These are phyloP conservation scores for Bretschneidera sinensis DNA, from an alignment of 345 rosid genomes.

Conservation along the genomic window DNA sequence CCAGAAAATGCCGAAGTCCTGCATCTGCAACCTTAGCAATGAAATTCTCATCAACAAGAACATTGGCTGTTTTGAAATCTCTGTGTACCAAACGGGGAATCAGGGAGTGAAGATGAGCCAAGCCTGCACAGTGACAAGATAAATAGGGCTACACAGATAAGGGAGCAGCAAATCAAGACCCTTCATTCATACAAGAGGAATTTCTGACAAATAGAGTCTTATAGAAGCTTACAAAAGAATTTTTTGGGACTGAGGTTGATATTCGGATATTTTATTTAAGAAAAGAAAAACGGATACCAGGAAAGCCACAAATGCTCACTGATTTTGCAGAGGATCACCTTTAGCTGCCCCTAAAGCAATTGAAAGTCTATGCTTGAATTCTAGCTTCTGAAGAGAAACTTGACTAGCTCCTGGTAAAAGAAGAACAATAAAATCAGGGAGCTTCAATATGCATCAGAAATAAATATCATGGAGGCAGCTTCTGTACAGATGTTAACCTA, in stretches of 20 bases:
- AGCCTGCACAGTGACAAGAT: constrained; percentile 45
- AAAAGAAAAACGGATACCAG: constrained; percentile 54
- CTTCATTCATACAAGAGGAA: constrained; percentile 6
- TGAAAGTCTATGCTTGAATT: constrained; percentile 86
- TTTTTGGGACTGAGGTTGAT: constrained; percentile 13
- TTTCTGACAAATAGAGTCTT: constrained; percentile 7
- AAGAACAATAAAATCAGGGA: background rate
- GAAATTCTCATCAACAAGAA: constrained; percentile 85
- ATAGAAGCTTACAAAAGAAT: constrained; percentile 23
- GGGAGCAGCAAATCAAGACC: constrained; percentile 19
- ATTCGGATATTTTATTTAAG: constrained; percentile 23
- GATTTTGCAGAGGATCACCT: constrained; percentile 89
- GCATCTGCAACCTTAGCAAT: constrained; percentile 94
- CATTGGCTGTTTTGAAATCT: constrained; percentile 88
- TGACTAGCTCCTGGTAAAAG: constrained; percentile 54
- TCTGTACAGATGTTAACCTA: too few relatives aligned
- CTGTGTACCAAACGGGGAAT: constrained; percentile 83
- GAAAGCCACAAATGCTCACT: constrained; percentile 79
- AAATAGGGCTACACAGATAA: constrained; percentile 21
- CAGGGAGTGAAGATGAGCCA: constrained; percentile 82
- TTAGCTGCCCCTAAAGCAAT: constrained; percentile 92
- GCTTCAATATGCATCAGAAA: constrained; percentile 1
- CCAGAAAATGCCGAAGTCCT: constrained; percentile 77
- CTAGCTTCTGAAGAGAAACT: constrained; percentile 69
- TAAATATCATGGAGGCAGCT: background rate